phyloP scores from a whole-genome alignment of 768 basidiomycete genomes.

The Tricholoma sp. region DNA sequence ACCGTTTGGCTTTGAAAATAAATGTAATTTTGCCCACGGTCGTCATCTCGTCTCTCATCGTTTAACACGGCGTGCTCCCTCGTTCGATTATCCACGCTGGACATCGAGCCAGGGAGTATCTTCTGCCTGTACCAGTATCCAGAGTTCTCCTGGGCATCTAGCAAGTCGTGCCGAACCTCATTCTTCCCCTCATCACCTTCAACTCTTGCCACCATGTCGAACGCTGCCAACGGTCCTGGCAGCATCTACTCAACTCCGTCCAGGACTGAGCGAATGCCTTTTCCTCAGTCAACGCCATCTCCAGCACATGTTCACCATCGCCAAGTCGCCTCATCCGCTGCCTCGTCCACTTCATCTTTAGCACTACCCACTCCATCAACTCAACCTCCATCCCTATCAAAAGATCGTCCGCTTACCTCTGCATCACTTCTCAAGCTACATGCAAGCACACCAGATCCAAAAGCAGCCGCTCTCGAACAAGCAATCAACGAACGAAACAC shows the following conservation, averaged over 20 bases:
- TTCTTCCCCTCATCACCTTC: background rate
- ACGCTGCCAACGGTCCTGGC: slow-evolving; percentile 10
- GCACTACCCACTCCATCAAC: slow-evolving; percentile 6
- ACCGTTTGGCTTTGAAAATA: no score
- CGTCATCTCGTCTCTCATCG: background rate
- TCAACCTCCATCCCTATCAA: slow-evolving; percentile 9
- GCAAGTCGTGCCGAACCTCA: background rate
- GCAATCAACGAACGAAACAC: slow-evolving; percentile 76
- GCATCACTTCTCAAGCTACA: slow-evolving; percentile 48
- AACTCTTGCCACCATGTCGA: slow-evolving; percentile 15
- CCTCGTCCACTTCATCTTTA: slow-evolving; percentile 13
- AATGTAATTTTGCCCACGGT: background rate
- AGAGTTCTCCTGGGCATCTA: background rate
- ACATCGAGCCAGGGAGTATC: background rate
- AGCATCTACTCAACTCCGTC: slow-evolving; percentile 26
- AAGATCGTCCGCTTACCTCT: slow-evolving; percentile 17
- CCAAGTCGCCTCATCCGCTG: slow-evolving; percentile 6
- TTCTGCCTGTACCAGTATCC: background rate
- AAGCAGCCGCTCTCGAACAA: slow-evolving; percentile 66
- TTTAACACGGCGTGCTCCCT: background rate
- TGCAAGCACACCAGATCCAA: slow-evolving; percentile 48
- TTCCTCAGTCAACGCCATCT: slow-evolving; percentile 31
- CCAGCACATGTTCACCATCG: slow-evolving; percentile 24
- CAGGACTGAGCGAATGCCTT: slow-evolving; percentile 30
- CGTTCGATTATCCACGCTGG: background rate